These are phyloP conservation scores for Peronospora farinosa DNA, from an alignment of 352 stramenopile species.

Conservation along the genomic window DNA sequence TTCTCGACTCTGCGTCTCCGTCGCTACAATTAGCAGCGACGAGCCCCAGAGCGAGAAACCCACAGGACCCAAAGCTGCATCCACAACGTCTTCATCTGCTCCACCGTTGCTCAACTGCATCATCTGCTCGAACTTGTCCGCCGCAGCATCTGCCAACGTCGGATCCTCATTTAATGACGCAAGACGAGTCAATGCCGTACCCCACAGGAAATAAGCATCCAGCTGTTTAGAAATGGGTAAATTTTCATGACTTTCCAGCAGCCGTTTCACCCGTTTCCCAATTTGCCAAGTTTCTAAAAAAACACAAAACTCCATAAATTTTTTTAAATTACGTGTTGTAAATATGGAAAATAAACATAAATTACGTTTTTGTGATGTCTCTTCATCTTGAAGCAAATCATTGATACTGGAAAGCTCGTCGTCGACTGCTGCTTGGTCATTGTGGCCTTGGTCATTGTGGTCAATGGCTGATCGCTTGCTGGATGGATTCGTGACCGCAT, in stretches of 20 bases:
- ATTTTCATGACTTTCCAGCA: constrained; percentile 53
- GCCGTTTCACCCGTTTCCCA: constrained; percentile 74
- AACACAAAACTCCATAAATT: constrained; percentile 3
- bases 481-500: background rate
- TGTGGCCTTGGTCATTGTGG: background rate
- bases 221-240: constrained; percentile 51
- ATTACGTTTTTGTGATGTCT: constrained; percentile 54
- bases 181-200: constrained; percentile 63
- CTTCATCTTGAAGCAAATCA: constrained; percentile 54
- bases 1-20: constrained; percentile 49
- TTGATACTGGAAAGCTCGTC: constrained; percentile 44
- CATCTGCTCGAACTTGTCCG: constrained; percentile 83
- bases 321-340: background rate
- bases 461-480: constrained; percentile 1
- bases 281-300: constrained; percentile 78
- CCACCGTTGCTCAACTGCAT: constrained; percentile 23
- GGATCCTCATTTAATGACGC: constrained; percentile 72
- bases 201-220: constrained; percentile 79
- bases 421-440: constrained; percentile 14
- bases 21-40: constrained; percentile 69
- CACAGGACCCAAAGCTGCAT: constrained; percentile 63
- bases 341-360: background rate
- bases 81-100: constrained; percentile 28
- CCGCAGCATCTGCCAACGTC: constrained; percentile 58
- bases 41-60: constrained; percentile 76